Evolutionary conservation across 352 stramenopile species (phyloP), one percentile per base, ranked within the genome.

Genomic region (Phytophthora macrochlamydospora): DNA sequence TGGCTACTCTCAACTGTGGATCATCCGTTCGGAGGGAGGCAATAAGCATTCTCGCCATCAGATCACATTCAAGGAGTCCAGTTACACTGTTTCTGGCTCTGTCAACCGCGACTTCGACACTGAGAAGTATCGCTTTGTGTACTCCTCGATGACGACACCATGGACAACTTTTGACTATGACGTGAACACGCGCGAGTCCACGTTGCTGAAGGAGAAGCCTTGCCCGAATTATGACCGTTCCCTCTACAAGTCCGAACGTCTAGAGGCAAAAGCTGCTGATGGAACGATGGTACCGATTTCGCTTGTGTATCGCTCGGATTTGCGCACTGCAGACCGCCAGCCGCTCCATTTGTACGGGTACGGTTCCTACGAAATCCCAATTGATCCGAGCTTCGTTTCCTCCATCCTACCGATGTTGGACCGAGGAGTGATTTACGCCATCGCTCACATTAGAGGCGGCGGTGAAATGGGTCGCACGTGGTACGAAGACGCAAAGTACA

Each of bases 381-480:
- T 97, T 14, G 97, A 99, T 28, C 86, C 96, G 28, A 91, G 81
- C 53, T 99, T 99, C 69, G 71, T 89, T 32, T 69, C 83, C 7
- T 94, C 90, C n/a, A 91, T 94, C 50, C 69, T 99, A 12, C 83
- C 97, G 31, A 65, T 99, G 44, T 78, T 99, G 31, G 95, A 99
- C 74, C 84, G 97, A 50, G 97, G 97, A 48, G 89, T 99, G 31
- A 90, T 99, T 43, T 99, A 98, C 73, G 97, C 87, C 1, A 97
- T 99, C 55, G 97, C 97, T 48, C 98, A 99, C 82, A 96, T 99
- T 62, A 85, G 98, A 57, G 97, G 97, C 46, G 97, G 97, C 59
- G 96, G 94, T 56, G 97, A 99, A 77, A 98, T 99, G 83, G 98
- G 98, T n/a, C 83, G 96, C 46, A 90, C 89, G 32, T 99, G 98